Evolutionary conservation across 108 stramenopile species (phyloP).

Genomic region (Skeletonema menzelii): DNA sequence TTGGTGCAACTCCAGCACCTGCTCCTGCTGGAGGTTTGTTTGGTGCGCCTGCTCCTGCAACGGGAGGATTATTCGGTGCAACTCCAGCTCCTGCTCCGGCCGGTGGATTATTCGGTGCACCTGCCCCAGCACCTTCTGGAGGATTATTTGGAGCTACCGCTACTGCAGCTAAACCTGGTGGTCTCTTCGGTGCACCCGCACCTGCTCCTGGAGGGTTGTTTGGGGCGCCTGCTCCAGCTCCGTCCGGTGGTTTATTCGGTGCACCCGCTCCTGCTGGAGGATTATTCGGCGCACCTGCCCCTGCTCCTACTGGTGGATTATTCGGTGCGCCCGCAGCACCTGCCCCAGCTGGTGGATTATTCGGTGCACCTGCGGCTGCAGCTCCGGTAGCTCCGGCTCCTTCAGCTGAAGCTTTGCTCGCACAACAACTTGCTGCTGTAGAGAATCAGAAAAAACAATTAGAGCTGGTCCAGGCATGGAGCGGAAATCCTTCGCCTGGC

Average conservation of each 20-base stretch:
- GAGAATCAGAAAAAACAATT: slow-evolving; percentile 76
- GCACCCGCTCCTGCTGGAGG: slow-evolving; percentile 36
- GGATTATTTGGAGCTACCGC: slow-evolving; percentile 46
- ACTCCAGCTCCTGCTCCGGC: slow-evolving; percentile 46
- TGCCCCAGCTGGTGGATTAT: slow-evolving; percentile 55
- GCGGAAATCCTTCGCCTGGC: slow-evolving; percentile 49
- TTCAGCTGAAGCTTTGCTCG: slow-evolving; percentile 66
- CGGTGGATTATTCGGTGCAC: slow-evolving; percentile 45
- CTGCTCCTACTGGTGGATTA: slow-evolving; percentile 37
- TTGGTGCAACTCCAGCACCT: slow-evolving; percentile 41
- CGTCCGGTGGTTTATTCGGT: slow-evolving; percentile 58
- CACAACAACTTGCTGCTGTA: slow-evolving; percentile 75
- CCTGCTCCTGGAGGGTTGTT: slow-evolving; percentile 26
- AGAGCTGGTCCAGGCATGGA: slow-evolving; percentile 71
- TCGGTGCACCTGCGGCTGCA: slow-evolving; percentile 61
- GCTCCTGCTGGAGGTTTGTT: slow-evolving; percentile 50
- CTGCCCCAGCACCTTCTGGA: slow-evolving; percentile 46
- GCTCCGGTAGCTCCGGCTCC: slow-evolving; percentile 51
- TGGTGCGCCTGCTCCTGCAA: slow-evolving; percentile 57
- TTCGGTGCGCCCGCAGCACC: slow-evolving; percentile 49
- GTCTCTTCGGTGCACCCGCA: slow-evolving; percentile 52
- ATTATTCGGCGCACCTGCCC: slow-evolving; percentile 48
- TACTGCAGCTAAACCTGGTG: slow-evolving; percentile 40
- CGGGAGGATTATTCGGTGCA: slow-evolving; percentile 41
- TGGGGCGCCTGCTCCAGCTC: slow-evolving; percentile 33